Evolutionary conservation across 768 basidiomycete genomes (phyloP).

Genomic region (Rubroboletus satanas): DNA sequence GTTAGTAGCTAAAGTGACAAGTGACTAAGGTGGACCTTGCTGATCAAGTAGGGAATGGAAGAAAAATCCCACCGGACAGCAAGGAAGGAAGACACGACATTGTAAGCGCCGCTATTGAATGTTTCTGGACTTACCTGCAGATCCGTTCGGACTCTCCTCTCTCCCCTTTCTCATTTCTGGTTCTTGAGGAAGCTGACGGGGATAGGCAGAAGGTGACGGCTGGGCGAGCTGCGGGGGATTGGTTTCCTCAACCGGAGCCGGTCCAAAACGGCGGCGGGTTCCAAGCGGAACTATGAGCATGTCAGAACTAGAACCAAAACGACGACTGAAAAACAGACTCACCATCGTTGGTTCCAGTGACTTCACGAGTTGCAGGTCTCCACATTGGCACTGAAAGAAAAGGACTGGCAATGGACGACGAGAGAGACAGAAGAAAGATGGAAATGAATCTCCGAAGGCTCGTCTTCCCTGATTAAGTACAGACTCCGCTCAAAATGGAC

Average conservation of each 20-base stretch:
- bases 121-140: constrained; percentile 65
- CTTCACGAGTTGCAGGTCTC: constrained; percentile 84
- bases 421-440: constrained; percentile 18
- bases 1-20: constrained; percentile 37
- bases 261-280: constrained; percentile 86
- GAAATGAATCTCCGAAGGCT: constrained; percentile 35
- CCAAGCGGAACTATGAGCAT: constrained; percentile 67
- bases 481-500: constrained; percentile 33
- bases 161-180: constrained; percentile 58
- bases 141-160: constrained; percentile 66
- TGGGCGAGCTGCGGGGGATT: constrained; percentile 84
- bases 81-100: constrained; percentile 37
- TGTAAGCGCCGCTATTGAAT: constrained; percentile 36
- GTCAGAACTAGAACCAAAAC: constrained; percentile 12
- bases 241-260: constrained; percentile 75
- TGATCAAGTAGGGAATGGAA: constrained; percentile 27
- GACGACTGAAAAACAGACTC: constrained; percentile 24
- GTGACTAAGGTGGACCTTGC: constrained; percentile 29
- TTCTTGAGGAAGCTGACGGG: constrained; percentile 58
- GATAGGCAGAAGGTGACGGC: constrained; percentile 83
- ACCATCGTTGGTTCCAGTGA: constrained; percentile 94
- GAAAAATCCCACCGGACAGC: constrained; percentile 31
- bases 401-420: constrained; percentile 10
- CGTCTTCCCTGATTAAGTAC: constrained; percentile 20
- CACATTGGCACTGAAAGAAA: constrained; percentile 60